These are phyloP conservation scores for Prosopis cineraria DNA, from an alignment of 306 rosid species.

Conservation along the genomic window DNA sequence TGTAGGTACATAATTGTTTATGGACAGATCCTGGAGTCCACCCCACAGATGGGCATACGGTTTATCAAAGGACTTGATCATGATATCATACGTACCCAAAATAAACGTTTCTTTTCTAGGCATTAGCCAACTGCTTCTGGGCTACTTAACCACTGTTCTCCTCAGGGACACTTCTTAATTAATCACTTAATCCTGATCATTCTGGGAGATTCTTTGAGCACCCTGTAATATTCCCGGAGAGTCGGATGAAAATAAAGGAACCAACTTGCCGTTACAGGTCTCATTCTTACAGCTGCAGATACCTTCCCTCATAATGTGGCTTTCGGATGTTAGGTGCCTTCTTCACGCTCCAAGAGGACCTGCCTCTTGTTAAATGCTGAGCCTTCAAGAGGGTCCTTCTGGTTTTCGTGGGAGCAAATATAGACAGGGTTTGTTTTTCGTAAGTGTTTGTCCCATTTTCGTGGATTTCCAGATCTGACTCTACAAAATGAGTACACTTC, in stretches of 20 bases:
- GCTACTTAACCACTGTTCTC: conserved; percentile 25
- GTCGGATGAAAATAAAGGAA: conserved; percentile 32
- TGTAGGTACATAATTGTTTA: neutral
- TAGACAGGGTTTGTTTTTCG: conserved; percentile 1
- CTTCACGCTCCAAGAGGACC: conserved; percentile 37
- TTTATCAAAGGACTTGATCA: neutral
- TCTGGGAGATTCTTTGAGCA: conserved; percentile 16
- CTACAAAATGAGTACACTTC: conserved; percentile 7
- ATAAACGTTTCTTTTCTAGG: neutral
- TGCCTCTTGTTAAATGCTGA: conserved; percentile 49
- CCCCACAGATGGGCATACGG: neutral
- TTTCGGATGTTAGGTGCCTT: conserved; percentile 55
- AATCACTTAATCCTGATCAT: conserved; percentile 26
- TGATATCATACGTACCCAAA: neutral
- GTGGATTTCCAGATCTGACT: conserved; percentile 61
- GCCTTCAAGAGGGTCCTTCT: conserved; percentile 43
- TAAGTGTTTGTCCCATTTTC: conserved; percentile 44
- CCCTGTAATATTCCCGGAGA: conserved; percentile 20
- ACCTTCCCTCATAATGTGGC: conserved; percentile 87
- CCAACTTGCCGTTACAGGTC: conserved; percentile 51
- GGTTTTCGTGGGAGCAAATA: conserved; percentile 22
- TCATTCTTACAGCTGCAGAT: conserved; percentile 73
- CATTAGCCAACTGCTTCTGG: conserved; percentile 29
- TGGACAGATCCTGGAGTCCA: neutral
- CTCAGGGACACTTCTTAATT: conserved; percentile 16